Conservation (phyloP, 2,329 filamentous ascomycete species). For the Cladosporium phlei region DNA sequence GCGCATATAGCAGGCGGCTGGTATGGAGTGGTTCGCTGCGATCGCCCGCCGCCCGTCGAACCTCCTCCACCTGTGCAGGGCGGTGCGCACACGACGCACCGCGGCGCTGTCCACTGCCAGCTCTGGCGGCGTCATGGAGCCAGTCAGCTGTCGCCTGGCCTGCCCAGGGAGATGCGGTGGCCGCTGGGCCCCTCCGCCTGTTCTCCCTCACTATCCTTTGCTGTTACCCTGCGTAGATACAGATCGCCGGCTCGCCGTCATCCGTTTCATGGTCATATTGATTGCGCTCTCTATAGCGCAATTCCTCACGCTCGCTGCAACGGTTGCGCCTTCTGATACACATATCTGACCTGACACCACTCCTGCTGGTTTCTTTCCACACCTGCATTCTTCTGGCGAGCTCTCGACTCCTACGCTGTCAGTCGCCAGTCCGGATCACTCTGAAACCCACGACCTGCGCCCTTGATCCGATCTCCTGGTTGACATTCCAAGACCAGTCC, state of each 20-base stretch:
- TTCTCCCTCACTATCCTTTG: constrained; percentile 14
- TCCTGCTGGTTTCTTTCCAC: constrained; percentile 15
- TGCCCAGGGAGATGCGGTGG: constrained; percentile 13
- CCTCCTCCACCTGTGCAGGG: constrained; percentile 18
- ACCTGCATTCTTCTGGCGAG: constrained; percentile 12
- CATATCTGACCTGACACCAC: constrained; percentile 15
- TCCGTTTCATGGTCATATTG: constrained; percentile 16
- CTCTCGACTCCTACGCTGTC: constrained; percentile 13
- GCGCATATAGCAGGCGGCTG: constrained; percentile 11
- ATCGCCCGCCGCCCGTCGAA: constrained; percentile 6
- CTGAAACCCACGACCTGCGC: constrained; percentile 18
- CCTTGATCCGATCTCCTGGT: constrained; percentile 27
- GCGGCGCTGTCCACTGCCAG: constrained; percentile 29
- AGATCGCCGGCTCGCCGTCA: constrained; percentile 17
- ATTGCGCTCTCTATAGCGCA: constrained; percentile 13
- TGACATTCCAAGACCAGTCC: constrained; percentile 24
- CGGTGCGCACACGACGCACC: constrained; percentile 28
- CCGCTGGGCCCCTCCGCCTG: constrained; percentile 16
- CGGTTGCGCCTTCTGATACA: constrained; percentile 14
- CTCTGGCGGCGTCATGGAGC: constrained; percentile 27
- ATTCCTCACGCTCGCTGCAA: constrained; percentile 15
- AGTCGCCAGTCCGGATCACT: constrained; percentile 14
- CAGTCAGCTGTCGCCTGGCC: constrained; percentile 22
- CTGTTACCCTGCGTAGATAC: constrained; percentile 16
- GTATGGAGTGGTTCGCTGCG: constrained; percentile 9